Base-by-base conservation (phyloP, 768 basidiomycete genomes). In the Phallus indusiatus region DNA sequence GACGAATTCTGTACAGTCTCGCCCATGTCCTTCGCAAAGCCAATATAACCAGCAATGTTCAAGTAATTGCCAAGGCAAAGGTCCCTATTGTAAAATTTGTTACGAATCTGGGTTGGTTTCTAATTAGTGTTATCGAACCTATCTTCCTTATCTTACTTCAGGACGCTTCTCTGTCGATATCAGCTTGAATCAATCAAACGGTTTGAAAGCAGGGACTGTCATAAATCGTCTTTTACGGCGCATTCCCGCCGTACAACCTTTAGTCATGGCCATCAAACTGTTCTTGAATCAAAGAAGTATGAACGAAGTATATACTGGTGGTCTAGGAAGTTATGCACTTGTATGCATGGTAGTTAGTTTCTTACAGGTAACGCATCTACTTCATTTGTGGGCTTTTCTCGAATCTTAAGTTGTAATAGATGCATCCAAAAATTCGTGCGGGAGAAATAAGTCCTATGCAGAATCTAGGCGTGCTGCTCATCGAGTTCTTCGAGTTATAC, bases 221-320 rank as follows among this genome's bases (percentile, higher is more conserved):
- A 81, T 97, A 66, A 88, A 86, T 50, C 81, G 84, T 1, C 93
- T 94, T 68, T 74, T 95, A 46, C 78, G 47, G 76, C 88, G 57
- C 77, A 28, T 93, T 69, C 81, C 88, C 20, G 92, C 90, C 0
- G 73, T 94, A n/a, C 82, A 87, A 35, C 82, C 81, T 58, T 82
- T 99, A 42, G 84, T 97, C 37, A 73, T 97, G 68, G 83, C 95
- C 61, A 86, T 89, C 63, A 99, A 98, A 72, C 81, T 88, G 1
- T 98, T 96, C 71, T 77, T 98, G 56, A 81, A 78, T 63, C 92
- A 96, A 68, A 78, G 94, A 46, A 82, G 82, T 28, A 90, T 97
- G 92, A 98, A 99, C 70, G 96, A 98, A 71, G 95, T 98, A n/a
- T 97, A 86, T 70, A 89, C 87, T 0, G 95, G 96, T 8, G 96